Conservation (phyloP, 805 yeast species). For the Metschnikowia sp. region DNA sequence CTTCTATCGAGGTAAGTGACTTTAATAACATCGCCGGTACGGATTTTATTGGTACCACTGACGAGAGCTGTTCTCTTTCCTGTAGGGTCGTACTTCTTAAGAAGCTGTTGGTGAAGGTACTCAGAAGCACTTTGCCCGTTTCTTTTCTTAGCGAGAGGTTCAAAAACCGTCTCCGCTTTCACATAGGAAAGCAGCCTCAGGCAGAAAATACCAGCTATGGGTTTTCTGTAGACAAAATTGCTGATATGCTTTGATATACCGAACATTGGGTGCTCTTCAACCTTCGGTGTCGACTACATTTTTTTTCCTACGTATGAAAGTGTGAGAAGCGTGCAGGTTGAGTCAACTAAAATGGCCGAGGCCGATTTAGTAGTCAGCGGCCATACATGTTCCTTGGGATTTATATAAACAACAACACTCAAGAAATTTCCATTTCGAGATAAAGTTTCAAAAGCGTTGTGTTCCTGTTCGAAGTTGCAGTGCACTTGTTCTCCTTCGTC, state of each 20-base stretch:
- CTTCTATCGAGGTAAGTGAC: conserved; percentile 68
- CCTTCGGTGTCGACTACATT: neutral
- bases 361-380: no score
- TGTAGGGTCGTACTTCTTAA: conserved; percentile 61
- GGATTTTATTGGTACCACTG: conserved; percentile 46
- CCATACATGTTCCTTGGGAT: no score
- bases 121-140: conserved; percentile 44
- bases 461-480: no score
- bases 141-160: conserved; percentile 49
- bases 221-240: neutral
- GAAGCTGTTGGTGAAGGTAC: conserved; percentile 49
- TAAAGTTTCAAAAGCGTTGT: no score
- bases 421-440: neutral
- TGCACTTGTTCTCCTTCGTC: no score
- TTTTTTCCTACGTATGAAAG: neutral
- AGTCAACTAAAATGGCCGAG: neutral
- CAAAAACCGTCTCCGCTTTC: conserved; percentile 34
- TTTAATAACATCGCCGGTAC: conserved; percentile 80
- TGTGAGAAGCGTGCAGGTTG: conserved; percentile 8
- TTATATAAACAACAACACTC: neutral
- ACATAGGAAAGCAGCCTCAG: conserved; percentile 2
- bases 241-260: neutral
- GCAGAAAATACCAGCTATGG: neutral
- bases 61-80: conserved; percentile 64
- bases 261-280: neutral